Conservation (phyloP, 1,284 basidiomycete genomes). For the Boletus mariae region DNA sequence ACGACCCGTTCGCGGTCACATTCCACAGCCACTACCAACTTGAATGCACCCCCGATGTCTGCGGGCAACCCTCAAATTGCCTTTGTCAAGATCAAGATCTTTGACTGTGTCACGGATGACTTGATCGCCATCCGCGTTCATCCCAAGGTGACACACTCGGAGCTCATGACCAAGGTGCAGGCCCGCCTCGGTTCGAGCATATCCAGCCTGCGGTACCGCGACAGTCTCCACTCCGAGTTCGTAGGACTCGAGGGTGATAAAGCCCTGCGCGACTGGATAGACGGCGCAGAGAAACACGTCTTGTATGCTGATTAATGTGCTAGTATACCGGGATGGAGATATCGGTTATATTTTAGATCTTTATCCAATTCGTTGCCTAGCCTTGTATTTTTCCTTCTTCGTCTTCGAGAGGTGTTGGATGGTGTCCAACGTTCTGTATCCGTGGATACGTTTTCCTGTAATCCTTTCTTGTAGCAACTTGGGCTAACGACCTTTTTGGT, state of each 20-base stretch:
- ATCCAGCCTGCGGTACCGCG: conserved; percentile 66
- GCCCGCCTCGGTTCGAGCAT: conserved; percentile 81
- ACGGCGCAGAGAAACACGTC: conserved; percentile 81
- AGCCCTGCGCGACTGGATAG: conserved; percentile 78
- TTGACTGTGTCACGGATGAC: conserved; percentile 88
- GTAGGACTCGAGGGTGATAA: conserved; percentile 67
- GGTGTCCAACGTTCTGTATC: conserved; percentile 9
- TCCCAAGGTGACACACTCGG: conserved; percentile 80
- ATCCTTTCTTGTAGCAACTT: conserved; percentile 4
- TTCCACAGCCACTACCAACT: conserved; percentile 47
- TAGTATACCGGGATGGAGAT: conserved; percentile 6
- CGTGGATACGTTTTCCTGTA: conserved; percentile 11
- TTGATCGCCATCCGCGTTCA: conserved; percentile 97
- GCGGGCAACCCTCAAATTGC: conserved; percentile 73
- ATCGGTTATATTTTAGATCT: conserved; percentile 28
- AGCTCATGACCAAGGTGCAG: conserved; percentile 89
- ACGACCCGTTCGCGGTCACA: conserved; percentile 53
- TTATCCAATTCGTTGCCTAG: conserved; percentile 17
- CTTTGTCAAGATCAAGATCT: conserved; percentile 98
- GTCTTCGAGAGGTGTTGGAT: neutral
- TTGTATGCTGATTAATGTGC: conserved; percentile 70
- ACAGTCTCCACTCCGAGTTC: conserved; percentile 63
- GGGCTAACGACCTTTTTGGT: neutral
- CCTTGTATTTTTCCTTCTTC: conserved; percentile 6
- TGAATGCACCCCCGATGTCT: conserved; percentile 69